Conservation (phyloP, 345 rosid genomes). For the Eucalyptus virginea region DNA sequence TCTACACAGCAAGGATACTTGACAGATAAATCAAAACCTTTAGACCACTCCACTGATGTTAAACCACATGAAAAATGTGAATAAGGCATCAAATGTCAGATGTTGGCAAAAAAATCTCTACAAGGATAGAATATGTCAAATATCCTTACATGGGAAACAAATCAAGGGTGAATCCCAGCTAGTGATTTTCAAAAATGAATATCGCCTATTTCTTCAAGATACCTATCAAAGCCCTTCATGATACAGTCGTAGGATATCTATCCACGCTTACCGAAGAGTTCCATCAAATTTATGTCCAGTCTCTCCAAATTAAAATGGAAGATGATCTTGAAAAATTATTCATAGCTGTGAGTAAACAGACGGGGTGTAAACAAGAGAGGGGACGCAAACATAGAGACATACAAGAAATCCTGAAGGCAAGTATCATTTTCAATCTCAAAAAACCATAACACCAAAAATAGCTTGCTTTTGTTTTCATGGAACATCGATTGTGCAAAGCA, state of each 20-base stretch:
- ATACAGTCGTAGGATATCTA: not conserved
- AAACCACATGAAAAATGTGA: not conserved
- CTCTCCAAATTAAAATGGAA: not conserved
- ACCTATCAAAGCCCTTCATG: not conserved
- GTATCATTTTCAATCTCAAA: not conserved
- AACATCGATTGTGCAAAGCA: not conserved
- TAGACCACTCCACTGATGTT: not conserved
- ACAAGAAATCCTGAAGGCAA: not conserved
- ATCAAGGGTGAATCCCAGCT: not conserved
- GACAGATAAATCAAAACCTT: not conserved
- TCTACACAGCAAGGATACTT: not conserved
- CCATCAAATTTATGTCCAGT: not conserved
- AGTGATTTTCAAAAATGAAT: not conserved
- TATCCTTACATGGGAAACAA: not conserved
- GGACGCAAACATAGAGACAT: not conserved
- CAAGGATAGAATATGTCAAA: not conserved
- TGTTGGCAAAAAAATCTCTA: not conserved
- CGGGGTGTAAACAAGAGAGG: not conserved
- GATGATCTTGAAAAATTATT: not conserved
- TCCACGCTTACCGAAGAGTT: not conserved
- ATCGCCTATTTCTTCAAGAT: not conserved
- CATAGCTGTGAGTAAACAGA: not conserved
- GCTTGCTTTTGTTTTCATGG: not conserved
- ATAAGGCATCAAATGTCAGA: not conserved
- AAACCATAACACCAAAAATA: not conserved